phyloP scores from a whole-genome alignment of 805 yeast genomes.

The Starmera quercuum region DNA sequence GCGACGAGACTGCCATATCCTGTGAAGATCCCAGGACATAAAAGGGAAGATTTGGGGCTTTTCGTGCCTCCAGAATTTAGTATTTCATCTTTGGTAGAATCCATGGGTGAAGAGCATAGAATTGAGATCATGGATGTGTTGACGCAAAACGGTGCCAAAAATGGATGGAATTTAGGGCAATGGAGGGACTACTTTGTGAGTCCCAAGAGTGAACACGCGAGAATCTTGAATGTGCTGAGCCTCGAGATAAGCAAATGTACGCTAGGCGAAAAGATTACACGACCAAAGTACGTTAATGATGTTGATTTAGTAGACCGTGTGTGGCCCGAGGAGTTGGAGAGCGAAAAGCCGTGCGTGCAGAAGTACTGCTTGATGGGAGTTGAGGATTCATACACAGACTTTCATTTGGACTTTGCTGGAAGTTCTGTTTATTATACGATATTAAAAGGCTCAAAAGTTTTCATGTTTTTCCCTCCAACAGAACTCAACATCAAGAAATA shows the following conservation, averaged over 20 bases:
- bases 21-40: slow-evolving; percentile 30
- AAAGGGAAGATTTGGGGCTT: slow-evolving; percentile 34
- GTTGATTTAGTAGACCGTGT: slow-evolving; percentile 64
- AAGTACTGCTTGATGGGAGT: slow-evolving; percentile 85
- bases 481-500: slow-evolving; percentile 50
- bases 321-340: slow-evolving; percentile 37
- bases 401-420: slow-evolving; percentile 89
- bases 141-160: slow-evolving; percentile 56
- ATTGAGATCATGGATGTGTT: slow-evolving; percentile 88
- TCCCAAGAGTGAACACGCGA: slow-evolving; percentile 39
- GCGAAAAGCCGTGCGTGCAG: slow-evolving; percentile 49
- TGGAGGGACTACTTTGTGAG: slow-evolving; percentile 70
- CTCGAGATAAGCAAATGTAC: slow-evolving; percentile 62
- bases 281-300: slow-evolving; percentile 62
- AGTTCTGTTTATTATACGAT: slow-evolving; percentile 87
- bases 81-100: slow-evolving; percentile 46
- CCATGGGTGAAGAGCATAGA: slow-evolving; percentile 53
- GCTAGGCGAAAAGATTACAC: slow-evolving; percentile 35
- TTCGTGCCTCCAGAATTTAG: slow-evolving; percentile 47
- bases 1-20: slow-evolving; percentile 33
- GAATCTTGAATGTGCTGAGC: slow-evolving; percentile 74
- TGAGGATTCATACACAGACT: slow-evolving; percentile 73
- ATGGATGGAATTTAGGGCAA: slow-evolving; percentile 53
- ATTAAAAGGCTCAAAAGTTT: slow-evolving; percentile 65
- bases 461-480: slow-evolving; percentile 77